Conservation (phyloP, 2,329 filamentous ascomycete species). For the Aspergillus tamarii region DNA sequence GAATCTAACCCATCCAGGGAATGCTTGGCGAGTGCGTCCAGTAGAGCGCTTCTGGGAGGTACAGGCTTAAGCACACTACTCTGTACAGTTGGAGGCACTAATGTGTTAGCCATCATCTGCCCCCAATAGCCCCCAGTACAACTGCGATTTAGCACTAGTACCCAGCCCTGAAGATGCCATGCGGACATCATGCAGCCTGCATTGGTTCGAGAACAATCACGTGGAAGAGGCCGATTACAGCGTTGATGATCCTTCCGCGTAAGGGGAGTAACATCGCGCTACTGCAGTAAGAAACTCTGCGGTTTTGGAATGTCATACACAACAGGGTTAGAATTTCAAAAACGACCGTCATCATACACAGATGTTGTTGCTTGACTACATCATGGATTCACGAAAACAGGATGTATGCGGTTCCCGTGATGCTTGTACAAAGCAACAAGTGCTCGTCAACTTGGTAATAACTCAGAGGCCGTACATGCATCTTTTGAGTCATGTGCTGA, state of each 20-base stretch:
- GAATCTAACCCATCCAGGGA: neutral
- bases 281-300: neutral
- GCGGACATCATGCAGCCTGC: neutral
- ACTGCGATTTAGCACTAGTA: neutral
- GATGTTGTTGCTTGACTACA: neutral
- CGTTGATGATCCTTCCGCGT: neutral
- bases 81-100: neutral
- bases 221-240: neutral
- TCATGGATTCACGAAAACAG: neutral
- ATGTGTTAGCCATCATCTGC: neutral
- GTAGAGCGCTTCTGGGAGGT: neutral
- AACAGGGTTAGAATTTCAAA: neutral
- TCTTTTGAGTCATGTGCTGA: neutral
- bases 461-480: neutral
- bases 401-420: neutral
- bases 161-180: neutral
- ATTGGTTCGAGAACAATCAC: constrained; percentile 2
- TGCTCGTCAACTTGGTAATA: neutral
- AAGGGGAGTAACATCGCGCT: neutral
- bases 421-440: neutral
- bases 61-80: neutral
- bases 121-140: neutral
- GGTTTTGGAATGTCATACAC: neutral
- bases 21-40: neutral
- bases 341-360: neutral